Percentiles rank a stretch among this genome's conserved stretches.
These are phyloP conservation scores for Thozetella sp. DNA, from an alignment of 495 filamentous ascomycete species.

Conservation along the genomic window DNA sequence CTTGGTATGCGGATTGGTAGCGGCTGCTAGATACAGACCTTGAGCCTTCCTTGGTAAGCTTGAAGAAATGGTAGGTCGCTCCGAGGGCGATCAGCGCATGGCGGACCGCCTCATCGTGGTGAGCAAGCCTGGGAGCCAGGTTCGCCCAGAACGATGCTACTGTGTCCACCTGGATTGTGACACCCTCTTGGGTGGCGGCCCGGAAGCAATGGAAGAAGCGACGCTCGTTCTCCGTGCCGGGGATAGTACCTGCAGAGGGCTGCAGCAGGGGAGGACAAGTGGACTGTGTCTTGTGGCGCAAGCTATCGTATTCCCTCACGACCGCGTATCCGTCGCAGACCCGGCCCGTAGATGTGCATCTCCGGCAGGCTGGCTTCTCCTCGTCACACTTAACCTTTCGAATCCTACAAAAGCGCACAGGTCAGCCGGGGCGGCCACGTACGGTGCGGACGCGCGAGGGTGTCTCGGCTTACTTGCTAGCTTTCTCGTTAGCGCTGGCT, in stretches of 20 bases:
- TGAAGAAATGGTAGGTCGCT: slow-evolving; percentile 14
- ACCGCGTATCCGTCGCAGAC: slow-evolving; percentile 53
- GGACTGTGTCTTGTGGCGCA: neutral
- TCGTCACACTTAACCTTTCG: slow-evolving; percentile 60
- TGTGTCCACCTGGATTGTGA: neutral
- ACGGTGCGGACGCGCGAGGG: too few species aligned
- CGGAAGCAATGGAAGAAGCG: neutral
- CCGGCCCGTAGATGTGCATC: slow-evolving; percentile 55
- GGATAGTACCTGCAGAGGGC: neutral
- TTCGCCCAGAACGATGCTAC: slow-evolving; percentile 18
- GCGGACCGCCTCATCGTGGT: slow-evolving; percentile 20
- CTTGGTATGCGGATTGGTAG: neutral
- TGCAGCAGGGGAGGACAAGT: neutral
- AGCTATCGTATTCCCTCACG: neutral
- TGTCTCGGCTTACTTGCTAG: neutral
- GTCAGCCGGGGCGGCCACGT: too few species aligned
- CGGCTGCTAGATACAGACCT: neutral
- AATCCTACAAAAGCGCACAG: slow-evolving; percentile 15
- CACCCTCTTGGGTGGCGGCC: neutral
- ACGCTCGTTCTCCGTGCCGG: neutral
- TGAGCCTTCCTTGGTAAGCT: neutral
- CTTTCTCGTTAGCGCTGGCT: neutral
- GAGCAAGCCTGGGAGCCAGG: slow-evolving; percentile 17
- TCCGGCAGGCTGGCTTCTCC: slow-evolving; percentile 45
- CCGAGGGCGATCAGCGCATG: slow-evolving; percentile 26